phyloP scores from a whole-genome alignment of 495 filamentous ascomycete species.

The Tricharina praecox region DNA sequence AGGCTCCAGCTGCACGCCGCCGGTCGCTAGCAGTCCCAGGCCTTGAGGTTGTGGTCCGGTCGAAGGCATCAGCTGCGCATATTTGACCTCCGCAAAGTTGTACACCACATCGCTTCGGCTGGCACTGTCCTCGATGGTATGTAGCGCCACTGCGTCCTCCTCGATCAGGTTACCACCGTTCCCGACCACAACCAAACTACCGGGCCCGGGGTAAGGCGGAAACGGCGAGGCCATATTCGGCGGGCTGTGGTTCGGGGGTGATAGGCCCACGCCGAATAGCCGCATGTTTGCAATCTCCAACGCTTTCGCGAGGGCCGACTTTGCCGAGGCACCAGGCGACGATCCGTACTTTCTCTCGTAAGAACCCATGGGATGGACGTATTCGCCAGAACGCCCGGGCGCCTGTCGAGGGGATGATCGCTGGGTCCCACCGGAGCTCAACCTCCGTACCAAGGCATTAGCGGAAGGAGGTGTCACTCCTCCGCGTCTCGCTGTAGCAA shows the following conservation, averaged over 20 bases:
- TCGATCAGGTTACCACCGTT: slow-evolving; percentile 32
- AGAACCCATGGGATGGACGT: slow-evolving; percentile 38
- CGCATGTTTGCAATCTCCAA: slow-evolving; percentile 84
- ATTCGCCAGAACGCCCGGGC: slow-evolving; percentile 44
- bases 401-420: slow-evolving; percentile 24
- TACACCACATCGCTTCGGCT: slow-evolving; percentile 88
- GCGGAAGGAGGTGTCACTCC: slow-evolving; percentile 32
- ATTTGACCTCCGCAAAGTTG: slow-evolving; percentile 95
- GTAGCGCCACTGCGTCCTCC: slow-evolving; percentile 62
- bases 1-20: slow-evolving; percentile 10
- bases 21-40: slow-evolving; percentile 21
- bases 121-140: slow-evolving; percentile 76
- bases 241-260: slow-evolving; percentile 21
- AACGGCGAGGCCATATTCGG: slow-evolving; percentile 19
- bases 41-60: slow-evolving; percentile 11
- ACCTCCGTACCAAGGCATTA: slow-evolving; percentile 33
- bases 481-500: slow-evolving; percentile 54
- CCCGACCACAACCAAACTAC: slow-evolving; percentile 24
- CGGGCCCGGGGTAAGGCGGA: slow-evolving; percentile 30
- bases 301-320: slow-evolving; percentile 82
- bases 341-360: slow-evolving; percentile 64
- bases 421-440: slow-evolving; percentile 28
- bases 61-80: slow-evolving; percentile 82
- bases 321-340: slow-evolving; percentile 30
- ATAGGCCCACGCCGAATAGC: slow-evolving; percentile 41